These are phyloP conservation scores for Syncephalis plumigaleata DNA, from an alignment of 371 early-diverging fungal genomes.

Conservation along the genomic window DNA sequence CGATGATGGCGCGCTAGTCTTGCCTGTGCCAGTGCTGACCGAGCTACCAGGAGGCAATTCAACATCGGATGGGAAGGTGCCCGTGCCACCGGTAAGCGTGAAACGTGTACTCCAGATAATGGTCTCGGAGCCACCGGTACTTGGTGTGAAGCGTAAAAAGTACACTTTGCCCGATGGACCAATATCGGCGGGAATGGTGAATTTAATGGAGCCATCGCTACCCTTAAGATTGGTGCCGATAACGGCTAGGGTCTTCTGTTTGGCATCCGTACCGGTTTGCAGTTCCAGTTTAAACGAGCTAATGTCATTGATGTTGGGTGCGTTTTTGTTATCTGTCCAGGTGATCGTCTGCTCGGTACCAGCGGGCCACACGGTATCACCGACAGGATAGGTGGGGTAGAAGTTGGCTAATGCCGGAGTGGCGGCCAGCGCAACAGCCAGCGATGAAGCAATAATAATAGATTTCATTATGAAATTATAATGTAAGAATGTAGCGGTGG, in stretches of 20 bases:
- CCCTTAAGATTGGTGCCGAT: neutral
- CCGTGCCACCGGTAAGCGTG: neutral
- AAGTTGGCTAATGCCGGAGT: no score
- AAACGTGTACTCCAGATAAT: neutral
- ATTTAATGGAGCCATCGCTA: neutral
- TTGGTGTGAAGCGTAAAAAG: neutral
- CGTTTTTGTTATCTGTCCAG: neutral
- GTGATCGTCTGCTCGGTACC: neutral
- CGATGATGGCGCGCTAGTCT: no score
- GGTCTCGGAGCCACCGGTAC: neutral
- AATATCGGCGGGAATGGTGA: neutral
- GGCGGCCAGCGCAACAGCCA: no score
- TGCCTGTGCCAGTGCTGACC: no score
- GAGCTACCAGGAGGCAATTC: no score
- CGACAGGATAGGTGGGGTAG: neutral
- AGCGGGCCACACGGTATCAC: neutral
- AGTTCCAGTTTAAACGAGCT: neutral
- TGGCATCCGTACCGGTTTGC: neutral
- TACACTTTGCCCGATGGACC: neutral
- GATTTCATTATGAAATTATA: no score
- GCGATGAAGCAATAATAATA: no score
- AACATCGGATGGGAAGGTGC: neutral
- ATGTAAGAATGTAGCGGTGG: no score
- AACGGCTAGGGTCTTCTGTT: neutral
- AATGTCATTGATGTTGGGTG: neutral